Evolutionary conservation across 768 basidiomycete species (phyloP), one percentile per base, ranked within the genome.

Genomic region (Lactarius akahatsu): DNA sequence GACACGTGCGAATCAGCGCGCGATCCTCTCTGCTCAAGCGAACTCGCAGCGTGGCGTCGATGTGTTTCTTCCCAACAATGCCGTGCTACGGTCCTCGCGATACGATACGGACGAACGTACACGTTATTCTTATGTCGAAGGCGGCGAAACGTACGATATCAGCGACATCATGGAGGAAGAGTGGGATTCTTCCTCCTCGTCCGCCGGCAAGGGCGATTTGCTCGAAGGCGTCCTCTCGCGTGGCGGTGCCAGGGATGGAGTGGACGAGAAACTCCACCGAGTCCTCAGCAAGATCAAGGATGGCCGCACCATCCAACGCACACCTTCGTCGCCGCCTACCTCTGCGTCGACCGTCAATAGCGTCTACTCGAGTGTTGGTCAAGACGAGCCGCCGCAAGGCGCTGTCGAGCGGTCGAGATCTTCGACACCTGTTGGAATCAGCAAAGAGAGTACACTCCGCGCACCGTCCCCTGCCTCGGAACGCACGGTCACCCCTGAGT

Each of bases 41-140:
- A 98, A 98, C 73, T 85, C 89, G 1, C 82, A 90, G 20, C 87
- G 93, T 54, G 96, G 96, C 1, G 85, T 96, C 74, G 96, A 98
- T 70, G 85, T 99, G 16, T 77, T 94, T 10, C 79, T 98, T 2
- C 91, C 92, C 2, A 92, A 92, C 6, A 91, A 91, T 67, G 91
- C 87, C 0, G 86, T 92, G 73, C 82, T 98, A 11, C 89, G 96
- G 36, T 95, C 93, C 71, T 87, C 91, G 7, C 82, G 93, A 8
- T 86, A 88, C 69, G 85, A 92, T 26, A 74, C 77, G 6, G 85
- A 83, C 50, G 90, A 92, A 69, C 80, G 81, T 56, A 89, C 94
- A 78, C 88, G 96, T 0, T 99, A 99, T 75, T 97, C 96, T 45
- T 98, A 94, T 74, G 90, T 98, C 50, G 89, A 94, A 68, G 93